These are phyloP conservation scores for Malus hybrid DNA, from an alignment of 331 rosid species.

Conservation along the genomic window DNA sequence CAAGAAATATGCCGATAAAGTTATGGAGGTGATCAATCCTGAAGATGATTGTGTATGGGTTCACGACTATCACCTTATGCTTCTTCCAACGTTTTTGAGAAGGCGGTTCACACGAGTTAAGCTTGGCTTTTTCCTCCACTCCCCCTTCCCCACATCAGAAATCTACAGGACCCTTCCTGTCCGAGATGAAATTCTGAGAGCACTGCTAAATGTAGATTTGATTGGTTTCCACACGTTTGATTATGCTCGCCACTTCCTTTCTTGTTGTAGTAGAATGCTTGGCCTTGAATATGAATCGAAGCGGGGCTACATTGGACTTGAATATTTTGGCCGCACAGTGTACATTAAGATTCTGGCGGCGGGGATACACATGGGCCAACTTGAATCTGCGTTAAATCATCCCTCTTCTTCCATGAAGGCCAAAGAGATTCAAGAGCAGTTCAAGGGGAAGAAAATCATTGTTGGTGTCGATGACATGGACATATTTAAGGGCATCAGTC, in stretches of 20 bases:
- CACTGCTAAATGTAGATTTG: constrained; percentile 60
- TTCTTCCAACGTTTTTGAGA: constrained; percentile 67
- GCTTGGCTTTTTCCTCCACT: constrained; percentile 74
- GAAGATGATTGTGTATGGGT: constrained; percentile 73
- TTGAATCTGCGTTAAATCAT: constrained; percentile 47
- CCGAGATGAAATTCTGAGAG: constrained; percentile 58
- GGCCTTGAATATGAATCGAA: constrained; percentile 62
- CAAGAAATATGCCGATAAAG: constrained; percentile 54
- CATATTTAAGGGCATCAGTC: constrained; percentile 63
- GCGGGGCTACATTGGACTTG: constrained; percentile 65
- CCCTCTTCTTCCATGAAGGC: constrained; percentile 39
- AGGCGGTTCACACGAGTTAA: constrained; percentile 36
- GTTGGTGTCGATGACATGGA: constrained; percentile 83
- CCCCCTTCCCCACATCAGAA: constrained; percentile 72
- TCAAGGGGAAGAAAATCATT: constrained; percentile 47
- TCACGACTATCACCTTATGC: constrained; percentile 91
- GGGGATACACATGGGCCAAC: constrained; percentile 72
- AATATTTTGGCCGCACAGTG: constrained; percentile 68
- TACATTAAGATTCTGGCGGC: constrained; percentile 58
- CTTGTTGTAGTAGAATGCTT: constrained; percentile 67
- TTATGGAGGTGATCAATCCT: constrained; percentile 60
- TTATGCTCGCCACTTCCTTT: constrained; percentile 79
- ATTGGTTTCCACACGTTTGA: constrained; percentile 80
- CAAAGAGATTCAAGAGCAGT: constrained; percentile 41
- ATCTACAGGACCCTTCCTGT: constrained; percentile 63